Percentiles rank a stretch among this genome's conserved stretches.
phyloP scores from a whole-genome alignment of 2,329 filamentous ascomycete genomes.

The Venturia oleaginea region DNA sequence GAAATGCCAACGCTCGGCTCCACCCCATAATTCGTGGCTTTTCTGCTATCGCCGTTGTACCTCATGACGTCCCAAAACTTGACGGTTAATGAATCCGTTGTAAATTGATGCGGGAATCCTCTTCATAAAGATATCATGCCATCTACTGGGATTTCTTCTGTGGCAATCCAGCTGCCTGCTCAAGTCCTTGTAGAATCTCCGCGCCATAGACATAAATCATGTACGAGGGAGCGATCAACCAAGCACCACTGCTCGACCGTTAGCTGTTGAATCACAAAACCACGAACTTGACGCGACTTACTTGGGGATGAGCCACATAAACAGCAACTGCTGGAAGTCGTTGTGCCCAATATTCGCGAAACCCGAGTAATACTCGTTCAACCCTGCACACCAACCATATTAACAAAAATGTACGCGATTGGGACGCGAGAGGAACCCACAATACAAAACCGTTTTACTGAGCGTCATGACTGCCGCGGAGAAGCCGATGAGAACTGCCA shows the following conservation, averaged over 20 bases:
- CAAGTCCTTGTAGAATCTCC: conserved; percentile 53
- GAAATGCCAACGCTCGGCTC: not conserved
- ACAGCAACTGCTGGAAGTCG: conserved; percentile 40
- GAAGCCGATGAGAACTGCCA: conserved; percentile 51
- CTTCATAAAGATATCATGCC: not conserved
- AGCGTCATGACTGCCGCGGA: conserved; percentile 53
- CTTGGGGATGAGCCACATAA: conserved; percentile 60
- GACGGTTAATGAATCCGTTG: not conserved
- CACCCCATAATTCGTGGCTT: not conserved
- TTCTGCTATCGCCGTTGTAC: not conserved
- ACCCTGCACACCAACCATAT: conserved; percentile 31
- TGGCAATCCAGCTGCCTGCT: conserved; percentile 28
- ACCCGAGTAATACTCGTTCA: conserved; percentile 52
- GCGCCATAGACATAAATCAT: conserved; percentile 50
- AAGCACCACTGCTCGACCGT: conserved; percentile 43
- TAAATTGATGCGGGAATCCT: not conserved
- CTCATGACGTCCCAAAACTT: not conserved
- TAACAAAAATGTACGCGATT: not conserved
- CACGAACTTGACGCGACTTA: conserved; percentile 30
- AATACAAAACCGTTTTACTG: conserved; percentile 59
- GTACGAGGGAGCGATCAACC: conserved; percentile 55
- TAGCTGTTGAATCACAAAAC: conserved; percentile 17
- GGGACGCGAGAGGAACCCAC: conserved; percentile 34
- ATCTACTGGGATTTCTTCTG: conserved; percentile 9
- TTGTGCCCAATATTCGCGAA: conserved; percentile 58